A percentile compares a stretch with the other conserved stretches of the same genome.
phyloP scores from a whole-genome alignment of 768 basidiomycete species.

The Russula foetens region DNA sequence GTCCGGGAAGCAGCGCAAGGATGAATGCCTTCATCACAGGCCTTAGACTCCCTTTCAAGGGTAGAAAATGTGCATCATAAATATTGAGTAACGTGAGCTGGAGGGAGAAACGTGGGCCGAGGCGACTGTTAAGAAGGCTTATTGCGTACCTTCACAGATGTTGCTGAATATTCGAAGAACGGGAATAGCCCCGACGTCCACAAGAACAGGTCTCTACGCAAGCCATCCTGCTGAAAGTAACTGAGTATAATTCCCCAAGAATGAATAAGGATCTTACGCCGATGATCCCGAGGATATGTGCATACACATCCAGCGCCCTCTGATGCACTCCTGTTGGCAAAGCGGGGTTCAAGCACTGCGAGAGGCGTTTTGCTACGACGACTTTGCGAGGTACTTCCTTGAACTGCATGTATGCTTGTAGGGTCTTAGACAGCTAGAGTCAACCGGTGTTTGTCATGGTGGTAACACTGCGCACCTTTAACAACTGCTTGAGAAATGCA shows the following conservation, averaged over 20 bases:
- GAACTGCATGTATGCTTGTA: constrained; percentile 90
- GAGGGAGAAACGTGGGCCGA: not conserved
- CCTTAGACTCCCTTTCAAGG: constrained; percentile 70
- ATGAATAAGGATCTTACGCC: constrained; percentile 51
- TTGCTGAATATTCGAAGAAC: constrained; percentile 98
- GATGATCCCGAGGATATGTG: constrained; percentile 82
- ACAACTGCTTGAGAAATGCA: constrained; percentile 86
- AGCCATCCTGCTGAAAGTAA: constrained; percentile 62
- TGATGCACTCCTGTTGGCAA: constrained; percentile 96
- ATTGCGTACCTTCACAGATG: constrained; percentile 77
- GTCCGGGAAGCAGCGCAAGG: constrained; percentile 84
- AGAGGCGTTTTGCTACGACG: constrained; percentile 86
- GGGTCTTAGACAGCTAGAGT: constrained; percentile 45
- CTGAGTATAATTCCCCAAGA: not conserved
- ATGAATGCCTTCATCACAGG: constrained; percentile 94
- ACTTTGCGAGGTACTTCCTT: constrained; percentile 94
- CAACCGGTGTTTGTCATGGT: not conserved
- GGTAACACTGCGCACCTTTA: constrained; percentile 53
- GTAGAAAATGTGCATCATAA: constrained; percentile 90
- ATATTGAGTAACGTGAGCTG: constrained; percentile 83
- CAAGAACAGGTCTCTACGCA: constrained; percentile 76
- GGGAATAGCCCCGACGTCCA: constrained; percentile 98
- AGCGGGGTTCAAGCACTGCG: constrained; percentile 97
- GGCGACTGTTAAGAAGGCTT: not conserved
- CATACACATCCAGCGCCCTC: constrained; percentile 90